Base-by-base conservation (phyloP, 2,329 filamentous ascomycete species). In the Chalaropsis ovoidea region DNA sequence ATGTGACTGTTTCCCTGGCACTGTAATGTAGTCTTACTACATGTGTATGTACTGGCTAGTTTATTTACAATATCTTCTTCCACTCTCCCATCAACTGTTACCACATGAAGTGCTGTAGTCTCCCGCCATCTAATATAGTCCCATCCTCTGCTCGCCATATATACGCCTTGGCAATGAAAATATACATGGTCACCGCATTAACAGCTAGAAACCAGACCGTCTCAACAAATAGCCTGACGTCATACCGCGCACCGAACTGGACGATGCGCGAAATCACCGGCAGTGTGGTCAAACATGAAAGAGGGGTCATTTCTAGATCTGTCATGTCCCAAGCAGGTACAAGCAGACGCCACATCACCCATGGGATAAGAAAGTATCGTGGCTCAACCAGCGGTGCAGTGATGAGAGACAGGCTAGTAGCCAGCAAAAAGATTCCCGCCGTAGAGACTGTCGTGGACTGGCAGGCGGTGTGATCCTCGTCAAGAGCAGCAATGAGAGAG, bases 341-440 rank as follows among this genome's bases (percentile, higher is more conserved):
- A 71, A 95, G 82, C 7, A 97, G 76, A 0, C 94, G 82, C 90
- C 92, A 97, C 71, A 96, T 86, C 8, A 96, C 82, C 90, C 91
- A 99, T 0, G 93, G 92, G 13, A 96, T 80, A 72, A 99, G 95
- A 74, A 96, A 96, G 75, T 99, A 99, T 15, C 94, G 84, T 15
- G 94, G 94, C 74, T 99, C 94, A 10, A 99, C 93, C 0, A 99
- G 81, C 0, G 94, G 92, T 0, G 94, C 92, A 0, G 90, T 94
- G 65, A 96, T 77, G 13, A 99, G 82, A 0, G 89, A 93, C 2
- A 96, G 79, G 0, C 86, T 72, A 0, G 91, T 91, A 0, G 92
- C 82, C 3, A 85, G 76, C 7, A 96, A 74, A 69, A 83, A 80
- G 27, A 86, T 75, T 35, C 86, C 73, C 1, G 76, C 77, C 1